Evolutionary conservation across 108 stramenopile genomes (phyloP), one percentile per base, ranked within the genome.

Genomic region (Pinguiococcus pyrenoidosus): DNA sequence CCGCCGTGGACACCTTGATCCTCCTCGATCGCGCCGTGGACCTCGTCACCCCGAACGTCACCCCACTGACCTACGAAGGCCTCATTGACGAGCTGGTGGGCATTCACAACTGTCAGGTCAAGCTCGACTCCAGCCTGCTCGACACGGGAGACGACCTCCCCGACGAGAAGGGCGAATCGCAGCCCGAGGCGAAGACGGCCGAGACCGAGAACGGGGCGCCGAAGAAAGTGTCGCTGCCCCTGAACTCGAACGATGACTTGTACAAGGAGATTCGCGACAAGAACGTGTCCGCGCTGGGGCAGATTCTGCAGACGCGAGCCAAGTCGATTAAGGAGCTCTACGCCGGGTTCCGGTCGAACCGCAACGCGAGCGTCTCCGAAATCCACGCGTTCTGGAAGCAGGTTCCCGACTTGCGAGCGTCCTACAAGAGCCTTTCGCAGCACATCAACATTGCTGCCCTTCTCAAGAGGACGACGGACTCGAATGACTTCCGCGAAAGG

Each of bases 331-430:
- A 80, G 36, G 80, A 87, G 62, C 75, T 73, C 35, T 89, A 92
- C 57, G 79, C 80, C 14, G 71, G 77, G 37, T 92, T 96, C 69
- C 83, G 85, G 3, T 76, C 70, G 27, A 79, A 80, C 46, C 17
- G 20, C 20, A 80, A 84, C 80, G 56, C 87, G 79, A 54, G 83
- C 63, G 65, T 96, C 54, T 63, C 69, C 4, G 87, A 96, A 68
- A 89, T 96, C 25, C 90, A 96, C 66, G 85, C 84, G 53, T 90
- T 96, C 54, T 90, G 92, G 42, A 96, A 96, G 59, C 80, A 90
- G 65, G 53, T 56, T 5, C 93, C 93, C 0, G 75, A 64, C 25
- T 63, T 80, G 16, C 71, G 74, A 3, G 55, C 72, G 32, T 73
- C 73, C 38, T 72, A 80, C 54, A 73, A 82, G 32, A 77, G 74